Evolutionary conservation across 1,139 yeast genomes (phyloP).

Genomic region (Lodderomyces orthopsilosis): DNA sequence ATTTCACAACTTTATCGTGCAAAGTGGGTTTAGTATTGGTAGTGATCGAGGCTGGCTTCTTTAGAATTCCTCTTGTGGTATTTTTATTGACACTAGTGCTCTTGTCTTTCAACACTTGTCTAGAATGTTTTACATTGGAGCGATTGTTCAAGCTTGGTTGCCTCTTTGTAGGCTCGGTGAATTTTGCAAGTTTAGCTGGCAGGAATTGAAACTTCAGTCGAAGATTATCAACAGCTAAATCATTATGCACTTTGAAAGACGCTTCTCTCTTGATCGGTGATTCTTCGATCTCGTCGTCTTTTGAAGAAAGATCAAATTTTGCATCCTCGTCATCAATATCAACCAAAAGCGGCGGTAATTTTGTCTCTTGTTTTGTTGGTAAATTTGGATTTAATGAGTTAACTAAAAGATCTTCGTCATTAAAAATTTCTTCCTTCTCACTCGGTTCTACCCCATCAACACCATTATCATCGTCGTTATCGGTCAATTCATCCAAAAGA

Average conservation of each 20-base stretch:
- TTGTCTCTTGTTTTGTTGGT: not conserved
- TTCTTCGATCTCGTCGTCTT: conserved; percentile 44
- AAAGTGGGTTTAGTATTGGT: not conserved
- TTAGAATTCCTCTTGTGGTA: not conserved
- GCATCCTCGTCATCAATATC: not conserved
- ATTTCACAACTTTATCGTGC: not conserved
- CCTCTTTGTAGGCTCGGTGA: not conserved
- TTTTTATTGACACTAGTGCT: not conserved
- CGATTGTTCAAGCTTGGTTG: not conserved
- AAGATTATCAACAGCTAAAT: not conserved
- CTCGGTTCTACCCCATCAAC: conserved; percentile 9
- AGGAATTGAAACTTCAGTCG: conserved; percentile 2
- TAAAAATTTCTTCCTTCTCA: not conserved
- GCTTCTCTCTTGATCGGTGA: conserved; percentile 28
- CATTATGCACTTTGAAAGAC: not conserved
- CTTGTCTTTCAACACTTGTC: conserved; percentile 4
- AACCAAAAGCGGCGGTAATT: not conserved
- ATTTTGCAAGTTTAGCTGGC: conserved; percentile 1
- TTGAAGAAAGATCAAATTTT: conserved; percentile 19
- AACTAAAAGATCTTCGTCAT: not conserved
- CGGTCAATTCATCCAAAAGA: conserved; percentile 16
- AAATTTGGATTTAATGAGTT: not conserved
- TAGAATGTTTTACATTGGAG: not conserved
- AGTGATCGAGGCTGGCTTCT: not conserved
- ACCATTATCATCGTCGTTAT: conserved; percentile 20